Percentiles rank a stretch among this genome's conserved stretches.
Conservation (phyloP, 768 basidiomycete species). For the Tylopilus plumbeoviolaceoides region DNA sequence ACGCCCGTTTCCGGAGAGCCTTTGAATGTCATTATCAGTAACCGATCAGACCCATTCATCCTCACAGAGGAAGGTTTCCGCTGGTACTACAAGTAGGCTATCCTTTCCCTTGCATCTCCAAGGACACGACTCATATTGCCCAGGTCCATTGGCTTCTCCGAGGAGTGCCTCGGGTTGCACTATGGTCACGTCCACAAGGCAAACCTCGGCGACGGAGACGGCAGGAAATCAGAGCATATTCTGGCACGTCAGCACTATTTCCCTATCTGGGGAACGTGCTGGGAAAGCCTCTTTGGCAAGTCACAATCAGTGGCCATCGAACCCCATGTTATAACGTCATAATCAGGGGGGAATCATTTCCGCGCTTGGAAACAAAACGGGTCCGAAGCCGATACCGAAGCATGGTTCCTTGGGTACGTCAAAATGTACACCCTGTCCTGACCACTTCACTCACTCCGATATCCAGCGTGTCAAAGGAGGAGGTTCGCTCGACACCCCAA, state of each 20-base stretch:
- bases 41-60: constrained; percentile 72
- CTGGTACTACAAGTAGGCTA: constrained; percentile 57
- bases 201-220: constrained; percentile 80
- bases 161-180: constrained; percentile 80
- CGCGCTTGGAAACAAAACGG: constrained; percentile 90
- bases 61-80: constrained; percentile 72
- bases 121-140: neutral
- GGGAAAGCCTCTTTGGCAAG: constrained; percentile 74
- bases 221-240: constrained; percentile 61
- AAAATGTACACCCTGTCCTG: neutral
- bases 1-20: constrained; percentile 70
- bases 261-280: constrained; percentile 80
- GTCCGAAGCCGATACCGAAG: constrained; percentile 61
- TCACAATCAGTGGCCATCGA: neutral
- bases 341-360: constrained; percentile 79
- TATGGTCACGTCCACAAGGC: constrained; percentile 73
- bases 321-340: neutral
- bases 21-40: constrained; percentile 79
- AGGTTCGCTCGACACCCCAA: constrained; percentile 31
- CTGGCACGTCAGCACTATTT: constrained; percentile 77
- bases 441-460: neutral
- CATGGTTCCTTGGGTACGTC: constrained; percentile 81
- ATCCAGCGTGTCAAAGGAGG: constrained; percentile 68
- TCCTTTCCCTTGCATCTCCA: neutral
- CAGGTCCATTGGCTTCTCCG: constrained; percentile 78